A percentile compares a stretch with the other conserved stretches of the same genome.
These are phyloP conservation scores for Hippophae rhamnoides DNA, from an alignment of 306 rosid species.

Conservation along the genomic window DNA sequence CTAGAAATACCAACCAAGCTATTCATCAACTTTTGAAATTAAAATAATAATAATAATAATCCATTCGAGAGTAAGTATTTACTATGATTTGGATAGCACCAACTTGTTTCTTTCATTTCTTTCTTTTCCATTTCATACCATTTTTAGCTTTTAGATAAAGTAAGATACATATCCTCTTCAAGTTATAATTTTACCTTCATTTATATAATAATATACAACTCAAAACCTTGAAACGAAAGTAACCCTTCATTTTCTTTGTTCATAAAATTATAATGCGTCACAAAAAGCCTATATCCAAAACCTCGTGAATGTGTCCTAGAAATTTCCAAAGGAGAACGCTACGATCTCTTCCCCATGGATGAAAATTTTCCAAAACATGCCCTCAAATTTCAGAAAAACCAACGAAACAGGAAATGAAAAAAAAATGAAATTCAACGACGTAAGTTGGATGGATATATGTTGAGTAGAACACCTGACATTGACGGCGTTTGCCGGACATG, in stretches of 20 bases:
- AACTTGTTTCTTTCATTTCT: too few species aligned
- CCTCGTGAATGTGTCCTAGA: neutral
- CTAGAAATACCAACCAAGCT: too few species aligned
- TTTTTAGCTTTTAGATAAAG: too few species aligned
- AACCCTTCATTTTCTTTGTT: neutral
- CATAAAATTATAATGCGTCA: too few species aligned
- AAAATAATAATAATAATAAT: too few species aligned
- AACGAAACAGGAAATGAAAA: neutral
- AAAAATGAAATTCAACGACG: neutral
- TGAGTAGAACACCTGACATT: conserved; percentile 54
- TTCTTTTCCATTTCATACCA: too few species aligned
- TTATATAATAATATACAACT: neutral
- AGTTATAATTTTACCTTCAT: too few species aligned
- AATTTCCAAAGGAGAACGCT: neutral
- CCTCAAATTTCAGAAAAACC: neutral
- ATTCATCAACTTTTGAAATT: too few species aligned
- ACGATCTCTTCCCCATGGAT: neutral
- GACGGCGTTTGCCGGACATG: conserved; percentile 73
- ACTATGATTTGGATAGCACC: too few species aligned
- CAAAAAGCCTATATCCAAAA: neutral
- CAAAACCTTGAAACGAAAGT: neutral
- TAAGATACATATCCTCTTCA: too few species aligned
- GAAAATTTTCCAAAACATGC: neutral
- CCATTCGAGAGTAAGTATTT: too few species aligned
- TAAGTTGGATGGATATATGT: too few species aligned